Evolutionary conservation across 495 filamentous ascomycete genomes (phyloP), one percentile per base, ranked within the genome.

Genomic region (Xylaria palmicola): DNA sequence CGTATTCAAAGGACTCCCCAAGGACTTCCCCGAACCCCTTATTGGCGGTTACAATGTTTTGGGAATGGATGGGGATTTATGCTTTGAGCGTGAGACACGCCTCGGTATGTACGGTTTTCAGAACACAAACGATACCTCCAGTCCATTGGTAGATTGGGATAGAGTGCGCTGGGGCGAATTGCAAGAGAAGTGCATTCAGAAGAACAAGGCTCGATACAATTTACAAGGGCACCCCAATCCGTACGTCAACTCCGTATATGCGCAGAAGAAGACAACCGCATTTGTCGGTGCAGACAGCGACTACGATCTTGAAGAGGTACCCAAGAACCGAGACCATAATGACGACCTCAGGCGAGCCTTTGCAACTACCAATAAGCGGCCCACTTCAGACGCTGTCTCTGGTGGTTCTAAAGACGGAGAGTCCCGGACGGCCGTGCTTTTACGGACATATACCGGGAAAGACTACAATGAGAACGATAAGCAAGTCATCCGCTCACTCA

Each of bases 41-140:
- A 88, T 95, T 65, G 94, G 94, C 0, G 89, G 87, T 24, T 90
- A 94, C 71, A 77, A 82, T 6, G 71, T 88, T 47, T 72, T 97
- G 19, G 88, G 87, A 0, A 79, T 96, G 43, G 85, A 87, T 50
- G 82, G 90, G 50, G 86, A 94, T 68, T 76, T 97, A 44, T 98
- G 94, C 76, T 98, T 94, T 72, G 94, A 98, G 67, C 82, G 94
- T 7, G 91, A 90, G 70, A 93, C 92, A 20, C 82, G 93, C 43
- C 74, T 96, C 15, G 91, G 91, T 0, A 85, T 86, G 13, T 98
- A 98, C 68, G 93, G 93, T 0, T 79, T 88, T 56, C 83, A 84
- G 13, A 65, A 75, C 12, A 68, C 71, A 6, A 50, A 63, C 24
- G 70, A 73, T 20, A 74, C 75, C 50, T 68, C 73, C 6, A 64